These are phyloP conservation scores for Plasmopara viticola DNA, from an alignment of 352 stramenopile genomes.

Conservation along the genomic window DNA sequence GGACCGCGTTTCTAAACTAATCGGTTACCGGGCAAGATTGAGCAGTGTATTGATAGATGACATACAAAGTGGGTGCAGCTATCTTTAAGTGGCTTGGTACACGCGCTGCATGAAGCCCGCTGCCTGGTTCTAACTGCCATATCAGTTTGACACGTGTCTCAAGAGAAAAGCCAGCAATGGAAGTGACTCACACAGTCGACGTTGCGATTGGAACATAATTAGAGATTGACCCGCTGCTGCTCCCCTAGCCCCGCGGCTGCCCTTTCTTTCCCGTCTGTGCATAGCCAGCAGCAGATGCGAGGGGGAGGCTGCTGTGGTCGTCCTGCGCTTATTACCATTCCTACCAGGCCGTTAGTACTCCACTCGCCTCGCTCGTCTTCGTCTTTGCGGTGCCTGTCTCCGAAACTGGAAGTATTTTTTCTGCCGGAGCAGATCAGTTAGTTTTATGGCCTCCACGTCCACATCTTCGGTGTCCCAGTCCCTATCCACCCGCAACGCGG, in stretches of 20 bases:
- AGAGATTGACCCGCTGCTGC: conserved; percentile 14
- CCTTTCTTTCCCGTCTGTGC: conserved; percentile 23
- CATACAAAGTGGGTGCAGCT: background rate
- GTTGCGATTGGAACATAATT: background rate
- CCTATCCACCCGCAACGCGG: conserved; percentile 8
- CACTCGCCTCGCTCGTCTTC: conserved; percentile 16
- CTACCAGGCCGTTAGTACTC: conserved; percentile 29
- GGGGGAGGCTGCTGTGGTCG: conserved; percentile 16
- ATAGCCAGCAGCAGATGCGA: conserved; percentile 17
- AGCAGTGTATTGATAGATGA: background rate
- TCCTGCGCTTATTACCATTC: conserved; percentile 36
- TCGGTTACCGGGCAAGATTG: background rate
- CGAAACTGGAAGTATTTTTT: conserved; percentile 27
- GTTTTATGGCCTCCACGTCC: conserved; percentile 56
- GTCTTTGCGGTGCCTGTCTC: conserved; percentile 21
- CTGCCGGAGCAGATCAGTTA: conserved; percentile 30
- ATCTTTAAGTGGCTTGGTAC: conserved; percentile 4
- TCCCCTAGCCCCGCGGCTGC: conserved; percentile 22
- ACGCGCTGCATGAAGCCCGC: background rate
- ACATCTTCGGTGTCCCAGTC: conserved; percentile 30
- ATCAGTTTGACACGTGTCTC: conserved; percentile 21
- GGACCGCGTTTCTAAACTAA: background rate
- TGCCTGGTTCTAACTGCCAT: conserved; percentile 1
- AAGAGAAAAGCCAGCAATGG: conserved; percentile 22
- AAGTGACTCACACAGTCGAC: conserved; percentile 10